These are phyloP conservation scores for Exophiala xenobiotica DNA, from an alignment of 2,329 filamentous ascomycete genomes.

Conservation along the genomic window DNA sequence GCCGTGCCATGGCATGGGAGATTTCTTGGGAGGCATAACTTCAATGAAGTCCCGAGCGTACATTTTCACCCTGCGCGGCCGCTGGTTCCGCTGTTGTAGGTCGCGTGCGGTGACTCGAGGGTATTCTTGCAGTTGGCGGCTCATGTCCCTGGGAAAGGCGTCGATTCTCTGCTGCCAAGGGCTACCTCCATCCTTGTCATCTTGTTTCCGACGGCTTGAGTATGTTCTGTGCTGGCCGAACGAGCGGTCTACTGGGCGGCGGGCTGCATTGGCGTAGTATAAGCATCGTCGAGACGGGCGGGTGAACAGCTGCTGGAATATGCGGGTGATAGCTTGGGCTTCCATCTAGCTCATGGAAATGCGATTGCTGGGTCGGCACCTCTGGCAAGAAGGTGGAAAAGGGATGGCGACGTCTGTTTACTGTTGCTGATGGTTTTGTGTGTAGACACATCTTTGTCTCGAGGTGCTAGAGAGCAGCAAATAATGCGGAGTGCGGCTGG, in stretches of 20 bases:
- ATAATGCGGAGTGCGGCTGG: too few species aligned
- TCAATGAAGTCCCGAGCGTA: conserved; percentile 96
- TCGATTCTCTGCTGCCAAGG: conserved; percentile 84
- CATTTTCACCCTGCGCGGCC: conserved; percentile 92
- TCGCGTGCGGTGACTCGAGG: conserved; percentile 83
- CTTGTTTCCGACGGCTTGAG: conserved; percentile 38
- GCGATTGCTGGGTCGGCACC: too few species aligned
- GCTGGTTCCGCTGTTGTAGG: conserved; percentile 67
- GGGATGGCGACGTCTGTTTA: neutral
- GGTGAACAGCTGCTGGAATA: conserved; percentile 83
- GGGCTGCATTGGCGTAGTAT: conserved; percentile 34
- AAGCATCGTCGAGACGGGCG: conserved; percentile 65
- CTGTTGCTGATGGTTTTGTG: too few species aligned
- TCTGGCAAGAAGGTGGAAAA: too few species aligned
- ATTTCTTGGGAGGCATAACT: conserved; percentile 52
- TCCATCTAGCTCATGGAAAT: conserved; percentile 68
- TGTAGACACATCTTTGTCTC: too few species aligned
- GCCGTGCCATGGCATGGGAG: too few species aligned
- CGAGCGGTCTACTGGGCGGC: conserved; percentile 13
- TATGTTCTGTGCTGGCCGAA: conserved; percentile 38
- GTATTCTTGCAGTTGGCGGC: conserved; percentile 76
- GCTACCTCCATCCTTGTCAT: conserved; percentile 58
- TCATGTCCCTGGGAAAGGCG: conserved; percentile 71
- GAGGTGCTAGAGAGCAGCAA: too few species aligned
- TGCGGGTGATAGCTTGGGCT: conserved; percentile 70